Evolutionary conservation across 2,329 filamentous ascomycete genomes (phyloP).

Genomic region (Pseudocercospora pini-densiflorae): DNA sequence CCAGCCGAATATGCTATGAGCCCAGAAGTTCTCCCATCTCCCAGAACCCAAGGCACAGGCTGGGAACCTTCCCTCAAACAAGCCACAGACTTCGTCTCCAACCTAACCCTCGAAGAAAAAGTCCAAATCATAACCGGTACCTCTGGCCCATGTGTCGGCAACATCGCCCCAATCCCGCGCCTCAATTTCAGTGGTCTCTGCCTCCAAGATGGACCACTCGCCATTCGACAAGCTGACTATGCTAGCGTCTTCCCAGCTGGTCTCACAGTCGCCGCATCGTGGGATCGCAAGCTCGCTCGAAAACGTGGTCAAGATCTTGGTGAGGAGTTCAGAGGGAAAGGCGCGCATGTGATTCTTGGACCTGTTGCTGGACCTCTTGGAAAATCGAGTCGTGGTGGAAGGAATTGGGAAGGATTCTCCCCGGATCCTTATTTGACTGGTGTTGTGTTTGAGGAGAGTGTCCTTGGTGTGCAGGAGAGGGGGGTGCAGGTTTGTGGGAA

Average conservation of each 20-base stretch:
- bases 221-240: slow-evolving; percentile 80
- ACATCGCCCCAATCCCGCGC: slow-evolving; percentile 50
- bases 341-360: slow-evolving; percentile 78
- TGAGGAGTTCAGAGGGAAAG: slow-evolving; percentile 69
- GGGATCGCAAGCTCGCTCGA: slow-evolving; percentile 84
- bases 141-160: slow-evolving; percentile 43
- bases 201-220: slow-evolving; percentile 84
- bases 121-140: slow-evolving; percentile 36
- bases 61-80: slow-evolving; percentile 39
- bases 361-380: slow-evolving; percentile 84
- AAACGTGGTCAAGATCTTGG: slow-evolving; percentile 76
- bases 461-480: slow-evolving; percentile 72
- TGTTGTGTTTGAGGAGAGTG: slow-evolving; percentile 75
- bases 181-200: slow-evolving; percentile 78
- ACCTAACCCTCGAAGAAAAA: slow-evolving; percentile 42
- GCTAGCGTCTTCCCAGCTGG: slow-evolving; percentile 86
- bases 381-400: slow-evolving; percentile 79
- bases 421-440: slow-evolving; percentile 85
- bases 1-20: slow-evolving; percentile 4
- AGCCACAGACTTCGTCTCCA: slow-evolving; percentile 38
- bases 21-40: slow-evolving; percentile 20
- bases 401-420: slow-evolving; percentile 92
- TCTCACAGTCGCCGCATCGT: slow-evolving; percentile 85
- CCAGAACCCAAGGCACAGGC: slow-evolving; percentile 35
- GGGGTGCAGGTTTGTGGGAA: slow-evolving; percentile 77